Evolutionary conservation across 371 early-diverging fungal species (phyloP).

Genomic region (Phascolomyces articulosus): DNA sequence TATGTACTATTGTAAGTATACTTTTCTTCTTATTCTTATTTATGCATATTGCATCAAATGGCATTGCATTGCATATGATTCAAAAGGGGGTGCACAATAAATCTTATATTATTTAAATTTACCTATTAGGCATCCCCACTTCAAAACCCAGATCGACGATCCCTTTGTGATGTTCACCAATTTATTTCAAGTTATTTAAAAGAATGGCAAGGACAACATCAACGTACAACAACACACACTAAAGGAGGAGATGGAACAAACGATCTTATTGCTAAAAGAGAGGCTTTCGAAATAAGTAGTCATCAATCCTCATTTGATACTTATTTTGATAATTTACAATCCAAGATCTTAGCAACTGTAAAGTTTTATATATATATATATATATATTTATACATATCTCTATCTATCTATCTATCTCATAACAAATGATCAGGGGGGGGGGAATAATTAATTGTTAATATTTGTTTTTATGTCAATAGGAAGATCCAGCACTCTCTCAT

Average conservation of each 20-base stretch:
- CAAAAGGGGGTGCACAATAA: background rate
- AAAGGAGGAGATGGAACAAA: background rate
- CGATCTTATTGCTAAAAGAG: background rate
- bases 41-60: no score
- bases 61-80: background rate
- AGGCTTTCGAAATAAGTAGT: no score
- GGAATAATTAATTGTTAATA: background rate
- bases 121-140: conserved; percentile 2
- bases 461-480: background rate
- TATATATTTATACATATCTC: no score
- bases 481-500: conserved; percentile 2
- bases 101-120: background rate
- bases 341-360: conserved; percentile 11
- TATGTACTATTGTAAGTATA: conserved; percentile 9
- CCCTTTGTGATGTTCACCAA: conserved; percentile 5
- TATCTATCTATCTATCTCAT: no score
- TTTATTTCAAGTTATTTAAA: conserved; percentile 9
- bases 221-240: no score
- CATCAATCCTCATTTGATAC: background rate
- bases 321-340: conserved; percentile 8
- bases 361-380: background rate
- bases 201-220: conserved; percentile 1
- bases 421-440: no score
- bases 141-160: conserved; percentile 6
- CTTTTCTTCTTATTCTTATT: no score